Evolutionary conservation across 1,284 basidiomycete species (phyloP), one percentile per base, ranked within the genome.

Genomic region (Tremellales sp.): DNA sequence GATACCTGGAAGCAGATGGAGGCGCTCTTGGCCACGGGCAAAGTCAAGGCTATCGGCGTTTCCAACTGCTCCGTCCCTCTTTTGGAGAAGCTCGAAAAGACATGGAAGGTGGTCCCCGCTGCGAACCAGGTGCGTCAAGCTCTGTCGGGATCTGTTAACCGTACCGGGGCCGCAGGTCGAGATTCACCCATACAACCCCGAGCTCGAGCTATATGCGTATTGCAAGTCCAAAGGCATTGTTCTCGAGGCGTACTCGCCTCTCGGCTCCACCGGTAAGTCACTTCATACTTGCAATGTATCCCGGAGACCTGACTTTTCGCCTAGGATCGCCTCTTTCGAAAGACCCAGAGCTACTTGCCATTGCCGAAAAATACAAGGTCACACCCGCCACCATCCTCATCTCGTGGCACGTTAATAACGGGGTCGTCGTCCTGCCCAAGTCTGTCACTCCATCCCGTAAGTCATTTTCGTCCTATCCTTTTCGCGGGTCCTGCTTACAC

Each of bases 231-330:
- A 87, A 66, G 77, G 76, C 28, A 91, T 93, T 59, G 71, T 82
- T 24, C 75, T 86, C 1, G 79, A 89, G 68, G 87, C 87, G 0
- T 92, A 90, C 72, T 88, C 85, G 8, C 90, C 90, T 3, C 78
- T 91, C 25, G 88, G 88, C 5, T 87, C 85, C 16, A 81, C 82
- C 6, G 76, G 78, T 58, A 78, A 79, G 58, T 48, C n/a, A 16
- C 13, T 14, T 44, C n/a, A 18, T 3, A 10, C 29, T 31, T 31
- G 10, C 29, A 19, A 2, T 19, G n/a, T n/a, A n/a, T n/a, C n/a
- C n/a, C n/a, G n/a, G n/a, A n/a, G n/a, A n/a, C n/a, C n/a, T n/a
- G n/a, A n/a, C n/a, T n/a, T 45, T 18, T 13, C 12, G 13, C 28
- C 2, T 36, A 60, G 65, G 68, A 57, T 72, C 74, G 3, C 85